Evolutionary conservation across 805 yeast genomes (phyloP), one percentile per base, ranked within the genome.

Genomic region (Tetrapisispora iriomotensis): DNA sequence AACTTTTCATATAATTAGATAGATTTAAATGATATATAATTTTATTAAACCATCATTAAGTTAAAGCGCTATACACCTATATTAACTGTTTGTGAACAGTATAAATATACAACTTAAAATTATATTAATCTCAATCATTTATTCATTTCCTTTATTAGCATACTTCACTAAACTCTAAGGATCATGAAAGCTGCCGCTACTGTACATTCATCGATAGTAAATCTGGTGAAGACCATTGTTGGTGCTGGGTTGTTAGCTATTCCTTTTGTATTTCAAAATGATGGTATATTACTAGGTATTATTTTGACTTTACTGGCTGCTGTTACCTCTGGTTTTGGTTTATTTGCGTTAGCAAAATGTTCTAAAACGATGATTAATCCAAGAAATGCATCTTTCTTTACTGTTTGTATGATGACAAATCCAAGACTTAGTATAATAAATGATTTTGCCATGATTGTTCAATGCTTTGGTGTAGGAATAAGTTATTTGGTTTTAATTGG

Each of bases 401-500:
- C 77, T 21, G 63, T 82, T 12, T 82, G 90, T 54, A 69, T 73
- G 36, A 63, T 82, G 42, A 79, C 90, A 0, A 82, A 81, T 50
- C 92, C 92, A 1, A 69, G 68, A n/a, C 56, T 81, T 21, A 68
- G 82, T 5, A 70, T 82, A 6, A 51, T 82, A n/a, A 83, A 82
- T 53, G 92, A 83, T 60, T 59, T 77, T 19, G 82, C 86, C 26
- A 81, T 83, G 55, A 74, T 80, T 25, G 66, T 81, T 34, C 87
- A 83, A 60, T 81, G 90, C 55, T 83, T 79, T 60, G 94, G 94
- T 19, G 87, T 79, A 14, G 79, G 80, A 3, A 65, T 83, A 12
- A 71, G 79, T 34, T 83, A 83, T 51, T 55, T 83, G 42, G 83
- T 83, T 14, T 70, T 83, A 38, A 75, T 82, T 38, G 92, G 92